Base-by-base conservation (phyloP, 2,329 filamentous ascomycete species). In the Graphilbum fragrans region DNA sequence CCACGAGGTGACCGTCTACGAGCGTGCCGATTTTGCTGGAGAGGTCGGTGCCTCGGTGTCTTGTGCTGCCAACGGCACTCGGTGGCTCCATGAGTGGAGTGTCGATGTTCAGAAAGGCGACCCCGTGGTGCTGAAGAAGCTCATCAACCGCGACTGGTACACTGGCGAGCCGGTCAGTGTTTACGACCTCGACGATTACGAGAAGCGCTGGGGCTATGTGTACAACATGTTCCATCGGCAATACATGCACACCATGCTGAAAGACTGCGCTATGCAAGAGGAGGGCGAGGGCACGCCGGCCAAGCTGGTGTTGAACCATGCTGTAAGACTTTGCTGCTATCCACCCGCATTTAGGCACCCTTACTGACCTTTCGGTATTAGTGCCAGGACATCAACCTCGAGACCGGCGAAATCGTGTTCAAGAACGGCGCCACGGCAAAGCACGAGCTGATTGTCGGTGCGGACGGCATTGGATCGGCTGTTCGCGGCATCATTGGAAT, bases 141-240 rank as follows among this genome's bases (percentile, higher is more conserved):
- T 84, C 40, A 82, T 84, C 60, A 80, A 77, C 54, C 70, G 74
- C 4, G 77, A 83, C 57, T 84, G 79, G 79, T 70, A 72, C 53
- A 82, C 77, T 1, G 80, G 80, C 1, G 72, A 82, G 57, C 70
- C 74, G 0, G 67, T 77, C 20, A 81, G 70, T 48, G 72, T 78
- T 1, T 82, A 80, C 49, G 69, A 74, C 49, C 57, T 84, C 17
- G 67, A 61, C 11, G 78, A 82, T 52, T 83, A 83, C 43, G 70
- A 82, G 56, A 53, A 74, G 58, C 45, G 42, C 6, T 48, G 44
- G 42, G 44, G 44, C 6, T 29, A 45, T n/a, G 38, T 42, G 23
- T 49, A 46, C 38, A 41, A 47, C 56, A 80, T 80, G 74, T 82
- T 82, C 49, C 78, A 82, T 52, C 65, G 78, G 0, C 73, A 80